phyloP scores from a whole-genome alignment of 2,329 filamentous ascomycete genomes.

The Fusarium ramigenum region DNA sequence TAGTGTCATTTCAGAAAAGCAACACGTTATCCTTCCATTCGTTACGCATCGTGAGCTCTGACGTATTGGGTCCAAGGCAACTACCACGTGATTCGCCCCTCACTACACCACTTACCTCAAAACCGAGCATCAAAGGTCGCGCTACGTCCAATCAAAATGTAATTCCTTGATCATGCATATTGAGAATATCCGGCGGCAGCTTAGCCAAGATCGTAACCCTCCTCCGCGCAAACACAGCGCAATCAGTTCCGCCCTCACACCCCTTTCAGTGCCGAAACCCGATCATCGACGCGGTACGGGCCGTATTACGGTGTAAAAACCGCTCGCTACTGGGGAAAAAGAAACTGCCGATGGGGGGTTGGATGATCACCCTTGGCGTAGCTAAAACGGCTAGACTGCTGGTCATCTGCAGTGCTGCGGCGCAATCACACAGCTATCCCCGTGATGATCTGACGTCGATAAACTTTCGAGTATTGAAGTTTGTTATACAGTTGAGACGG shows the following conservation, averaged over 20 bases:
- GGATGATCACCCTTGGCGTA: neutral
- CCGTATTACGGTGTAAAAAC: neutral
- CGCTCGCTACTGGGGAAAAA: neutral
- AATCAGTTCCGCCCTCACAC: neutral
- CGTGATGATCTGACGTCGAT: neutral
- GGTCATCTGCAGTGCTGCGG: neutral
- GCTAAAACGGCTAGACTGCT: neutral
- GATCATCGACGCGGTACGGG: neutral
- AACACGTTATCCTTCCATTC: too few species aligned
- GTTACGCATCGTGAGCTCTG: too few species aligned
- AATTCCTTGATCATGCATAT: neutral
- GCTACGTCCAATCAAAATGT: rapidly evolving
- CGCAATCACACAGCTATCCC: neutral
- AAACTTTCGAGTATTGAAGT: neutral
- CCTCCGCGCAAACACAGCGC: neutral
- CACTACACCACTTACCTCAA: rapidly evolving
- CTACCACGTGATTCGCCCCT: too few species aligned
- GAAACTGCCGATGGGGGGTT: neutral
- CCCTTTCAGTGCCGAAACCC: neutral
- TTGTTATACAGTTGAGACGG: neutral
- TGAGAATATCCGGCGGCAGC: neutral
- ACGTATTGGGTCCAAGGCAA: too few species aligned
- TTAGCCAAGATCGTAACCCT: neutral
- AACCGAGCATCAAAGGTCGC: rapidly evolving
- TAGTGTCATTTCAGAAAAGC: neutral